Evolutionary conservation across 495 filamentous ascomycete genomes (phyloP), one percentile per base, ranked within the genome.

Genomic region (Penicillium mononematosum): DNA sequence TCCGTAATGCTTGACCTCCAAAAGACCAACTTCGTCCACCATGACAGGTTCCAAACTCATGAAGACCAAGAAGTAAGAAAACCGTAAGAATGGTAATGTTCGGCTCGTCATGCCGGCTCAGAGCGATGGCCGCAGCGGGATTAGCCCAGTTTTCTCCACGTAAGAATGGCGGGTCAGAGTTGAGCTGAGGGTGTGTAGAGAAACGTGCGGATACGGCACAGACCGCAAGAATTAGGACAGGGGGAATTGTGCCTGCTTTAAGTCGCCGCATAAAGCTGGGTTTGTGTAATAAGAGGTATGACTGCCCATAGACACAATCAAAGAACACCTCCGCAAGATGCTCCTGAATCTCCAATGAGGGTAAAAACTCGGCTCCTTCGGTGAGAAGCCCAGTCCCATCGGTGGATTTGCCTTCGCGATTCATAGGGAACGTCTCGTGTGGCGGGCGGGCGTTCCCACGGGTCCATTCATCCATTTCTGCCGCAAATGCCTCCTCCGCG

Each of bases 11-110:
- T 75, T 96, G 92, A 2, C 94, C 94, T 38, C 91, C 91, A 60
- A 96, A 83, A 48, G 94, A 90, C 94, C 94, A 98, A 66, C 91
- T 96, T 57, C 92, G 81, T 11, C 94, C 93, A 58, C 94, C 94
- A 68, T 97, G 92, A 67, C 94, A 97, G 43, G 94, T 97, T 29
- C 94, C 94, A 62, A 98, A 96, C 64, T 96, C 92, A 66, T 98
- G 94, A 46, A 98, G 76, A 14, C 92, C 91, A 45, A 98, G 79
- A 16, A 98, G 83, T 17, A 97, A 64, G 52, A 96, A 85, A 20
- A 91, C 91, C 14, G 91, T 96, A 29, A 98, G 74, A 27, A 94
- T 96, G 3, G 92, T 96, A 51, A 98, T 96, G 64, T 96, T 98
- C 0, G 94, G 93, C 70, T 90, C 90, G 70, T 96, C 92, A 62